These are phyloP conservation scores for Pulveroboletus frians DNA, from an alignment of 768 basidiomycete species.

Conservation along the genomic window DNA sequence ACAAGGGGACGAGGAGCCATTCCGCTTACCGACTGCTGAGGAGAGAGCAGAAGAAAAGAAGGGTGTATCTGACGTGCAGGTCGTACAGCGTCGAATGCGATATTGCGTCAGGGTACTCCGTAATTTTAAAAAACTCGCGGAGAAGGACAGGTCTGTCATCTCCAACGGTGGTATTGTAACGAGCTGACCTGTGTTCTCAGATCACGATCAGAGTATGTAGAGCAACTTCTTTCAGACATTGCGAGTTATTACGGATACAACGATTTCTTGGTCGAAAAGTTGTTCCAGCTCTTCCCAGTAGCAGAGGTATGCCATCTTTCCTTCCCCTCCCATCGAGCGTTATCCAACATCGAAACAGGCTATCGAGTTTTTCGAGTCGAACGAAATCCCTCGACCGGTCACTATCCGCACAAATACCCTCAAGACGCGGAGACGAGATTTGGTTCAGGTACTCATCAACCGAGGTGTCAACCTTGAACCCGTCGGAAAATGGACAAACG, in stretches of 20 bases:
- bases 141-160: slow-evolving; percentile 51
- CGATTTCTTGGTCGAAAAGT: slow-evolving; percentile 87
- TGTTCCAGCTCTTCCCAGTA: slow-evolving; percentile 90
- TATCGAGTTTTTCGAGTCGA: slow-evolving; percentile 97
- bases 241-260: slow-evolving; percentile 98
- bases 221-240: slow-evolving; percentile 85
- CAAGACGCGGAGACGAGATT: slow-evolving; percentile 86
- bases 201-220: slow-evolving; percentile 83
- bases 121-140: slow-evolving; percentile 65
- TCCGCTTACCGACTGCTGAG: slow-evolving; percentile 64
- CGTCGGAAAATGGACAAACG: slow-evolving; percentile 99
- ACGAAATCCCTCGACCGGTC: slow-evolving; percentile 92
- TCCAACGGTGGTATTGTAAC: slow-evolving; percentile 1
- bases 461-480: slow-evolving; percentile 97
- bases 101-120: slow-evolving; percentile 67
- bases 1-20: slow-evolving; percentile 35
- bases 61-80: slow-evolving; percentile 63
- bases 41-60: slow-evolving; percentile 71
- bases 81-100: slow-evolving; percentile 76
- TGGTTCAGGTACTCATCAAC: slow-evolving; percentile 90
- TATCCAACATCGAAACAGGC: slow-evolving; percentile 47
- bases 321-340: not conserved
- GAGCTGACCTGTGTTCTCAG: slow-evolving; percentile 38
- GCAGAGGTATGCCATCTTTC: slow-evolving; percentile 60
- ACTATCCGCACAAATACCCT: slow-evolving; percentile 98